phyloP scores from a whole-genome alignment of 163 green algal species.

The Smithsoniella earleae region DNA sequence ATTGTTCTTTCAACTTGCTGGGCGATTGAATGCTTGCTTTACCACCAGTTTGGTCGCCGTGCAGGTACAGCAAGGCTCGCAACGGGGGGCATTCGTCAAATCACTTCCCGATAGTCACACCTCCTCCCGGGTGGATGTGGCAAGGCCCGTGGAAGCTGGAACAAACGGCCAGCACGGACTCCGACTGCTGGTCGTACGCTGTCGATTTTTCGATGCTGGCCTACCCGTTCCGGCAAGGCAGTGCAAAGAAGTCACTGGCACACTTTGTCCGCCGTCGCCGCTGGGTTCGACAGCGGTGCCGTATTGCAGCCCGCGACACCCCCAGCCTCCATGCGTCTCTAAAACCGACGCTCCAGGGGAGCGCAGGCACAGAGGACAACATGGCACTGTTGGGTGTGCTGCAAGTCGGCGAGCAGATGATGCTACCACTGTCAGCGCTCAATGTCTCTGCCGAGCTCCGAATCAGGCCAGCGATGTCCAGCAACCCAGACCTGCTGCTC shows the following conservation, averaged over 20 bases:
- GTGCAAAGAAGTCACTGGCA: constrained; percentile 22
- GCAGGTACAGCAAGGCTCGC: constrained; percentile 39
- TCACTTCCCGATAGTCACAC: constrained; percentile 41
- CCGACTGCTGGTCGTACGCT: constrained; percentile 55
- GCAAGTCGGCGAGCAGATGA: neutral
- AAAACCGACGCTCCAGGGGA: no score
- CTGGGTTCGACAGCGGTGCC: constrained; percentile 42
- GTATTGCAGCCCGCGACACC: neutral
- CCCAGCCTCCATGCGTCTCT: no score
- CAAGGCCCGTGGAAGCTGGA: constrained; percentile 59
- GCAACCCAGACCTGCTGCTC: no score
- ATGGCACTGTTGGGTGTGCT: neutral
- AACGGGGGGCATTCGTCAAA: constrained; percentile 33
- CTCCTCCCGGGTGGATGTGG: constrained; percentile 58
- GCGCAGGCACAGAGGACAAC: neutral
- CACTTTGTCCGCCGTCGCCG: constrained; percentile 46
- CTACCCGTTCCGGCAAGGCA: constrained; percentile 39
- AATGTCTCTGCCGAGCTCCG: constrained; percentile 8
- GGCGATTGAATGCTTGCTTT: no score
- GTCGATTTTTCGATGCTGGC: constrained; percentile 44
- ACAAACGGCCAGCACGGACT: constrained; percentile 39
- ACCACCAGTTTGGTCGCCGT: no score
- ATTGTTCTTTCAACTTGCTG: neutral
- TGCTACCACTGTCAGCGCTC: constrained; percentile 4
- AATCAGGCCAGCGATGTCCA: no score